Conservation (phyloP, 495 filamentous ascomycete genomes). For the Lindgomyces ingoldianus region DNA sequence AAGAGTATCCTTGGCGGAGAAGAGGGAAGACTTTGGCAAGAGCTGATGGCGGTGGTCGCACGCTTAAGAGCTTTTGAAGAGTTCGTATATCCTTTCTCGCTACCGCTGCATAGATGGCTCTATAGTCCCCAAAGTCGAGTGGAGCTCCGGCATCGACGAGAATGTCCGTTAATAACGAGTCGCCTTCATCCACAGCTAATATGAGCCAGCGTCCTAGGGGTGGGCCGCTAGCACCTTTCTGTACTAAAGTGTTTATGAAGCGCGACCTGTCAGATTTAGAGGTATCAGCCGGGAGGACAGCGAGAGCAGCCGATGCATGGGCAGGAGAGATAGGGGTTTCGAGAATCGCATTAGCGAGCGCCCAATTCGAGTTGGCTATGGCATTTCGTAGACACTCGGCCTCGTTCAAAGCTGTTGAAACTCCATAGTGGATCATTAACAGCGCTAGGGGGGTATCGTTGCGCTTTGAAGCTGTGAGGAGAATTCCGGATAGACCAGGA, state of each 20-base stretch:
- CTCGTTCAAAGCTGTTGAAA: slow-evolving; percentile 22
- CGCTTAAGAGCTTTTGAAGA: slow-evolving; percentile 13
- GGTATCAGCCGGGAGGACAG: not conserved
- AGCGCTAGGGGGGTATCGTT: slow-evolving; percentile 24
- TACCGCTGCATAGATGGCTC: slow-evolving; percentile 14
- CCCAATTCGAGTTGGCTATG: slow-evolving; percentile 23
- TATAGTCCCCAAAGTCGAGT: slow-evolving; percentile 4
- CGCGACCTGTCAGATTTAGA: slow-evolving; percentile 14
- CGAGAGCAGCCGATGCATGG: slow-evolving; percentile 20
- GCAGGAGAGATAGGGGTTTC: slow-evolving; percentile 6
- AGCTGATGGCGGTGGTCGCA: not conserved
- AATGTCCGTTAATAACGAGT: slow-evolving; percentile 18
- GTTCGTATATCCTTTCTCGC: slow-evolving; percentile 18
- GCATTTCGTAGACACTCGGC: slow-evolving; percentile 24
- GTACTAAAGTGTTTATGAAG: slow-evolving; percentile 13
- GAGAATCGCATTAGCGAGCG: slow-evolving; percentile 13
- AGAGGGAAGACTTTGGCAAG: slow-evolving; percentile 22
- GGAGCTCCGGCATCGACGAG: slow-evolving; percentile 25
- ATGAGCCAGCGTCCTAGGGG: slow-evolving; percentile 24
- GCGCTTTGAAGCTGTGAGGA: slow-evolving; percentile 21
- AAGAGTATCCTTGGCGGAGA: slow-evolving; percentile 11
- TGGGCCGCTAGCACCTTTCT: slow-evolving; percentile 23
- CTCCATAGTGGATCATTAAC: slow-evolving; percentile 18
- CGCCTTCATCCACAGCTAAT: slow-evolving; percentile 29
- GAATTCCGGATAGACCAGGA: slow-evolving; percentile 9